A percentile compares a stretch with the other conserved stretches of the same genome.
phyloP scores from a whole-genome alignment of 73 alveolate genomes.

The Symbiodinium natans region DNA sequence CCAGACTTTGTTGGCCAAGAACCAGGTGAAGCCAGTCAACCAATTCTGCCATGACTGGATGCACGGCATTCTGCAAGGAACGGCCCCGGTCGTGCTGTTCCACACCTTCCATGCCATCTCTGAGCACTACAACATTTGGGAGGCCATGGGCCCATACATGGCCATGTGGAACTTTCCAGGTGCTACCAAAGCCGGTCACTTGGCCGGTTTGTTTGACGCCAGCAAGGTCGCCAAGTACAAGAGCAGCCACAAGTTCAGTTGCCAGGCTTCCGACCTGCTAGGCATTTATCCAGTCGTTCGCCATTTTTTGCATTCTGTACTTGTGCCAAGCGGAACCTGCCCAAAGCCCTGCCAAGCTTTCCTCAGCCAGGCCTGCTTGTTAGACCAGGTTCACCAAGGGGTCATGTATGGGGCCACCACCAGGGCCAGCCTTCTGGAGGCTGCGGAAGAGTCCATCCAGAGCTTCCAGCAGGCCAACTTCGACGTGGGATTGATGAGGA shows the following conservation, averaged over 20 bases:
- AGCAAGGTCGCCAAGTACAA: not conserved
- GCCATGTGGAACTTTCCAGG: not conserved
- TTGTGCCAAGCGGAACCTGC: not conserved
- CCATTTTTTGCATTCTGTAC: not conserved
- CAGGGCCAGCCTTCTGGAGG: not conserved
- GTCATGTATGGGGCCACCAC: not conserved
- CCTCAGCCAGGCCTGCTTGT: not conserved
- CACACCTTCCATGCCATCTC: not conserved
- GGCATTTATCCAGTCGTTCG: not conserved
- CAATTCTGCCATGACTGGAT: conserved; percentile 21
- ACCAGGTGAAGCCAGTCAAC: conserved; percentile 23
- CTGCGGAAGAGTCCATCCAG: not conserved
- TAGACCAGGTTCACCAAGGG: not conserved
- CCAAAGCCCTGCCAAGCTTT: not conserved
- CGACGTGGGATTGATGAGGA: not conserved
- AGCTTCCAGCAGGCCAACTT: not conserved
- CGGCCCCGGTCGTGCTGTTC: conserved; percentile 15
- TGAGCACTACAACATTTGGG: not conserved
- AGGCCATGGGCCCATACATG: not conserved
- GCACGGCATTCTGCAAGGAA: conserved; percentile 2
- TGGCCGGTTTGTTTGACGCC: not conserved
- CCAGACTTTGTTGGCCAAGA: not conserved
- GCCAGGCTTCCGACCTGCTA: not conserved
- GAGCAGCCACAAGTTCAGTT: not conserved
- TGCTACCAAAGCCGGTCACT: not conserved